Evolutionary conservation across 768 basidiomycete genomes (phyloP), one percentile per base, ranked within the genome.

Genomic region (Lactarius hengduanensis): DNA sequence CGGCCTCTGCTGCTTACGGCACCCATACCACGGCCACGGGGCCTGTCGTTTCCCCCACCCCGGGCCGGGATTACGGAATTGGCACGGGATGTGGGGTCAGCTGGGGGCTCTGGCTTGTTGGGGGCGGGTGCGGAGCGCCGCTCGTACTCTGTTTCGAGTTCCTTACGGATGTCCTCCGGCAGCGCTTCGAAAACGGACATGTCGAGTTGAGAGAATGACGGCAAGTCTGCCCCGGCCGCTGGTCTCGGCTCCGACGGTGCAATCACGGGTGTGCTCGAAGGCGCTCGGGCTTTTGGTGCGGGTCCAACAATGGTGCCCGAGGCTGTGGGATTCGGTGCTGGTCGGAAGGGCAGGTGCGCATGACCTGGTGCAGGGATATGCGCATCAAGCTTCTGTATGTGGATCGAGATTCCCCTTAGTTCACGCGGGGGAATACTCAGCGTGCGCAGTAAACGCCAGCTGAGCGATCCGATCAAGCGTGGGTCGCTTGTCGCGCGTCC

Each of bases 341-440:
- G 73, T 61, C 79, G 79, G 75, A 96, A 96, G 0, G 82, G 78
- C 34, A 94, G 75, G 15, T 79, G 78, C 2, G 78, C 82, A 73
- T 94, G 94, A 1, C 86, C 88, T 4, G 76, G 70, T 18, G 80
- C 79, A 11, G 74, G 72, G 16, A 69, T 72, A 1, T 77, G 76
- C 18, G 74, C 78, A 76, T 97, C 94, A 5, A 98, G 81, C 74
- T 95, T 98, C 72, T 90, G 88, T 15, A 98, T 85, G 72, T 96
- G 94, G 9, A 98, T 89, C 0, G 92, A 94, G 63, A 98, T 84
- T 1, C 96, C 96, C 26, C 96, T 83, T n/a, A 98, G 78, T 68
- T 98, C 96, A 65, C 80, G 84, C 0, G 94, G 87, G 68, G 94
- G 90, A 59, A 97, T 89, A 43, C 83, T 80, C 75, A 94, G 87